phyloP scores from a whole-genome alignment of 805 yeast genomes.

The Saturnispora hagleri region DNA sequence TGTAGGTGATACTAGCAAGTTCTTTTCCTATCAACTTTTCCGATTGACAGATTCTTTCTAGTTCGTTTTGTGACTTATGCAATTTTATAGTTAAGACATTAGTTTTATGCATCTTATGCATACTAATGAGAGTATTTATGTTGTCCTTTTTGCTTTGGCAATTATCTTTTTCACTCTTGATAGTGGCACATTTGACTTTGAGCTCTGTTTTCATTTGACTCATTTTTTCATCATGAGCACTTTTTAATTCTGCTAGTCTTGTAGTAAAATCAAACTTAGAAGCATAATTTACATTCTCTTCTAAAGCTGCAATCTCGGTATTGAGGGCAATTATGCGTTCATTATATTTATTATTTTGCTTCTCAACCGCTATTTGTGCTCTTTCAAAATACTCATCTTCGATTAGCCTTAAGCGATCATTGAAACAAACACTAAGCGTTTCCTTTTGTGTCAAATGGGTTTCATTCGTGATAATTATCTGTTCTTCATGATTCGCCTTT shows the following conservation, averaged over 20 bases:
- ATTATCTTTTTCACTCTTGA: neutral
- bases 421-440: conserved; percentile 13
- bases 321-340: conserved; percentile 19
- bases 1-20: neutral
- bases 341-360: conserved; percentile 27
- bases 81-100: neutral
- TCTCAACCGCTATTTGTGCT: conserved; percentile 31
- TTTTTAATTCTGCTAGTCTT: neutral
- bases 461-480: conserved; percentile 9
- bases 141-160: neutral
- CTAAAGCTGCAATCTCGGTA: conserved; percentile 15
- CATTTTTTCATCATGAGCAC: neutral
- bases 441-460: neutral
- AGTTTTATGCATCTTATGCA: neutral
- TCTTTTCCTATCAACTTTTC: neutral
- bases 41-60: neutral
- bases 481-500: conserved; percentile 20
- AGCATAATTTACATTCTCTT: conserved; percentile 2
- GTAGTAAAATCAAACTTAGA: conserved; percentile 3
- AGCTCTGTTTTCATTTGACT: neutral
- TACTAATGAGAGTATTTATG: neutral
- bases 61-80: neutral
- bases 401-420: conserved; percentile 19
- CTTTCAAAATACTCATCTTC: conserved; percentile 13
- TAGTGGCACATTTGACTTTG: neutral